These are phyloP conservation scores for Exutisphaerella laricina DNA, from an alignment of 2,329 filamentous ascomycete genomes.

Conservation along the genomic window DNA sequence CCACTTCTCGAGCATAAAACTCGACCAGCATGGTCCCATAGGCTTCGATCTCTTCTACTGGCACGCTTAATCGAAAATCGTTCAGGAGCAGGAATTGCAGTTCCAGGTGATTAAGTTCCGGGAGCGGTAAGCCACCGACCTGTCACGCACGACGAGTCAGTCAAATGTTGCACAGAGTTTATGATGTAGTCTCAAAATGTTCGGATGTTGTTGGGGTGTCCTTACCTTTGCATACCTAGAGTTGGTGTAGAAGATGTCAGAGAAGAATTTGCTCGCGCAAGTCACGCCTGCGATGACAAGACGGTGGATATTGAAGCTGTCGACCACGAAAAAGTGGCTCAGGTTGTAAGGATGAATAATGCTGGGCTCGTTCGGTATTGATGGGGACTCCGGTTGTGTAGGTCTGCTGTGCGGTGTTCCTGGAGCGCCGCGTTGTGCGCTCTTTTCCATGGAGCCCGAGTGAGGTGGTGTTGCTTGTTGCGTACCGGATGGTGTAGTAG, in stretches of 20 bases:
- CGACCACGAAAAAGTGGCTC: constrained; percentile 82
- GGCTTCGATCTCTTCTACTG: constrained; percentile 90
- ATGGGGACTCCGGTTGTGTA: constrained; percentile 29
- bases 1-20: constrained; percentile 89
- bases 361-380: constrained; percentile 33
- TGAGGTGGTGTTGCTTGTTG: constrained; percentile 46
- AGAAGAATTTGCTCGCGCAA: constrained; percentile 99
- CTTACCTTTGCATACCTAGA: constrained; percentile 96
- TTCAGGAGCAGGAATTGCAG: constrained; percentile 93
- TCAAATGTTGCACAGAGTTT: constrained; percentile 3
- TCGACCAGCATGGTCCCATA: constrained; percentile 99
- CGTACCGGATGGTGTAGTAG: constrained; percentile 27
- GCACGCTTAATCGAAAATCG: constrained; percentile 88
- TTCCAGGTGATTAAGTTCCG: constrained; percentile 92
- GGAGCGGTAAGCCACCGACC: constrained; percentile 88
- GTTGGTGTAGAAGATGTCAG: constrained; percentile 97
- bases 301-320: constrained; percentile 98
- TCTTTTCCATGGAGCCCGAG: constrained; percentile 43
- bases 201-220: too few species aligned
- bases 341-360: constrained; percentile 47
- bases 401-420: constrained; percentile 35
- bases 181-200: too few species aligned
- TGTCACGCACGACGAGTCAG: too few species aligned
- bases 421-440: constrained; percentile 27
- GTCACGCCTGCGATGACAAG: constrained; percentile 96